phyloP scores from a whole-genome alignment of 768 basidiomycete genomes.

The Collybia sp. region DNA sequence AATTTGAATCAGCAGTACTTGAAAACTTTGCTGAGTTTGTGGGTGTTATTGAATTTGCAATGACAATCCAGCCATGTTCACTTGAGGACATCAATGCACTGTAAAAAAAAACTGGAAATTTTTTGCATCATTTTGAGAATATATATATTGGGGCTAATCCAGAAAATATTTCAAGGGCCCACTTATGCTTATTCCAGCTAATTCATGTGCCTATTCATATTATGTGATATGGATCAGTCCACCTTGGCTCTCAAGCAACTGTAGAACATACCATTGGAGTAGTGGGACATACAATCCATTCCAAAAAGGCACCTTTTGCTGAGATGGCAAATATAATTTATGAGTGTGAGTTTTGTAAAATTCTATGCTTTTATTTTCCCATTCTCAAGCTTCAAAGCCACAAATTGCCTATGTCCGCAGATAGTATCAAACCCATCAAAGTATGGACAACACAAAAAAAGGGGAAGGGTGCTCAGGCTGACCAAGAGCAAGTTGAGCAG shows the following conservation, averaged over 20 bases:
- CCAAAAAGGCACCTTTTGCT: constrained; percentile 24
- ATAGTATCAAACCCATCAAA: too few relatives aligned
- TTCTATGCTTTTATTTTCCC: constrained; percentile 19
- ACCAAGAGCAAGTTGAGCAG: too few relatives aligned
- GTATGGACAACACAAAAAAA: too few relatives aligned
- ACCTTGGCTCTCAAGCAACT: constrained; percentile 26
- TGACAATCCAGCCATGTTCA: constrained; percentile 17
- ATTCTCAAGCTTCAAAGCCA: not conserved
- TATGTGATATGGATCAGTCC: constrained; percentile 29
- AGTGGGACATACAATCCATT: constrained; percentile 21
- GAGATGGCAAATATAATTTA: constrained; percentile 22
- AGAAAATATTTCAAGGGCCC: constrained; percentile 14
- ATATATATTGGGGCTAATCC: constrained; percentile 22
- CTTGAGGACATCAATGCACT: constrained; percentile 14
- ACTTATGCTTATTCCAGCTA: constrained; percentile 27
- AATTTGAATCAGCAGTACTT: constrained; percentile 15
- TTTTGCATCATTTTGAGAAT: constrained; percentile 18
- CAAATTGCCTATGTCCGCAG: not conserved
- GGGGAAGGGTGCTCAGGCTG: too few relatives aligned
- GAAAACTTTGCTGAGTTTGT: constrained; percentile 22
- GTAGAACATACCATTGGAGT: constrained; percentile 21
- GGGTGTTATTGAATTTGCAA: constrained; percentile 21
- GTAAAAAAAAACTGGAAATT: constrained; percentile 14
- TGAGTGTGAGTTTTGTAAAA: constrained; percentile 14
- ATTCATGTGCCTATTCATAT: constrained; percentile 29